A percentile compares a stretch with the other conserved stretches of the same genome.
Evolutionary conservation across 2,329 filamentous ascomycete species (phyloP).

Genomic region (Claviceps pazoutovae): DNA sequence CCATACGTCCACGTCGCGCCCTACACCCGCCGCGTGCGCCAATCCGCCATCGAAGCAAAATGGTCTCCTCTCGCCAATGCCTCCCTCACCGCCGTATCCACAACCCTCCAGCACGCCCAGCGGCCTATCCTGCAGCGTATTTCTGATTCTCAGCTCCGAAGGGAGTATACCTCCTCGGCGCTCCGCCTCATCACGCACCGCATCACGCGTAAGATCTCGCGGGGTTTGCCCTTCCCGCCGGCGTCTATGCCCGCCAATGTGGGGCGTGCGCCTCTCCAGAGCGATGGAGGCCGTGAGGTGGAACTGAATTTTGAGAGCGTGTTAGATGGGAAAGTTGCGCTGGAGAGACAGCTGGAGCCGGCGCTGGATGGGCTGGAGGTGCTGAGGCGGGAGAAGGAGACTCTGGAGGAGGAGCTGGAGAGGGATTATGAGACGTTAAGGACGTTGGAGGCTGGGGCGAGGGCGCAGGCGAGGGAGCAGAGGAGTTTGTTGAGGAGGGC

Average conservation of each 20-base stretch:
- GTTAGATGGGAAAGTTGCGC: slow-evolving; percentile 39
- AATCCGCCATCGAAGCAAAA: slow-evolving; percentile 51
- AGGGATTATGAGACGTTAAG: slow-evolving; percentile 37
- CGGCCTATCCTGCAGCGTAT: slow-evolving; percentile 47
- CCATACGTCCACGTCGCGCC: slow-evolving; percentile 38
- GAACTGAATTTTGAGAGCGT: slow-evolving; percentile 55
- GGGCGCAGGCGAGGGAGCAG: slow-evolving; percentile 37
- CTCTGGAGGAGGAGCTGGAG: slow-evolving; percentile 41
- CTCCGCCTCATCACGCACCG: slow-evolving; percentile 41
- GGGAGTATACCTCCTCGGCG: slow-evolving; percentile 39
- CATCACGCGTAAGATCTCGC: slow-evolving; percentile 42
- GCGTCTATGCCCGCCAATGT: slow-evolving; percentile 18
- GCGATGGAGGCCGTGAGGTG: slow-evolving; percentile 32
- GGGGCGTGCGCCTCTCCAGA: slow-evolving; percentile 10
- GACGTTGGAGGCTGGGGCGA: slow-evolving; percentile 41
- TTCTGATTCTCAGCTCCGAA: slow-evolving; percentile 31
- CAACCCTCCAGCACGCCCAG: slow-evolving; percentile 44
- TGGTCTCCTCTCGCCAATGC: slow-evolving; percentile 45
- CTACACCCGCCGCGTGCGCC: slow-evolving; percentile 40
- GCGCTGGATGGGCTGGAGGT: slow-evolving; percentile 48
- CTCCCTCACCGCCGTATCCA: slow-evolving; percentile 40
- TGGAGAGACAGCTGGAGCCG: slow-evolving; percentile 48
- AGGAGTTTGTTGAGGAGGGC: slow-evolving; percentile 34
- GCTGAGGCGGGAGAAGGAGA: slow-evolving; percentile 41
- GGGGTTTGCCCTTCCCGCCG: slow-evolving; percentile 53